Percentiles rank a stretch among this genome's conserved stretches.
Conservation (phyloP, 331 rosid genomes). For the Saraca asoca region DNA sequence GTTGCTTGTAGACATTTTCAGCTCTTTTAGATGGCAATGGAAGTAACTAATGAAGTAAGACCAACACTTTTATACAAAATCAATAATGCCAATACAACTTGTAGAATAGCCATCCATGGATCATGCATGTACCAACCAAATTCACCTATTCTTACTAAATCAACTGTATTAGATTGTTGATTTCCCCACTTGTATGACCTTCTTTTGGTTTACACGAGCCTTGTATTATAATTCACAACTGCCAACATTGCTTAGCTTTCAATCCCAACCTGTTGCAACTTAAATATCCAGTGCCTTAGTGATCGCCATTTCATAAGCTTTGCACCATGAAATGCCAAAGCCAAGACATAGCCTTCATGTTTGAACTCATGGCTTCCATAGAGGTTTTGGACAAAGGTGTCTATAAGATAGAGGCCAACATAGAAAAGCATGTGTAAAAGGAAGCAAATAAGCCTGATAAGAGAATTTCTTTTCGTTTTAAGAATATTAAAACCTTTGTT, state of each 20-base stretch:
- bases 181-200: slow-evolving; percentile 67
- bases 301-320: slow-evolving; percentile 71
- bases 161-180: slow-evolving; percentile 76
- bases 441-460: slow-evolving; percentile 47
- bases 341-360: slow-evolving; percentile 65
- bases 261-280: slow-evolving; percentile 61
- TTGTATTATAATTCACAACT: slow-evolving; percentile 63
- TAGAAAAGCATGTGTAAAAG: slow-evolving; percentile 51
- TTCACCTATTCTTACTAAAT: slow-evolving; percentile 74
- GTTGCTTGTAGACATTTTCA: no score
- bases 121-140: slow-evolving; percentile 76
- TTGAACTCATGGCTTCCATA: slow-evolving; percentile 48
- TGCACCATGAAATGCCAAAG: slow-evolving; percentile 52
- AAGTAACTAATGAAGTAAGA: slow-evolving; percentile 53
- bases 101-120: slow-evolving; percentile 66
- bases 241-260: slow-evolving; percentile 59
- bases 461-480: slow-evolving; percentile 59
- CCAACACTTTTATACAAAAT: slow-evolving; percentile 75
- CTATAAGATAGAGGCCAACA: slow-evolving; percentile 79
- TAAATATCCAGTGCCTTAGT: slow-evolving; percentile 61
- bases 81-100: slow-evolving; percentile 63
- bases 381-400: slow-evolving; percentile 70
- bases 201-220: slow-evolving; percentile 67
- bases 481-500: slow-evolving; percentile 58
- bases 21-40: slow-evolving; percentile 57